Evolutionary conservation across 805 yeast genomes (phyloP), one percentile per base, ranked within the genome.

Genomic region (Candida verbasci): DNA sequence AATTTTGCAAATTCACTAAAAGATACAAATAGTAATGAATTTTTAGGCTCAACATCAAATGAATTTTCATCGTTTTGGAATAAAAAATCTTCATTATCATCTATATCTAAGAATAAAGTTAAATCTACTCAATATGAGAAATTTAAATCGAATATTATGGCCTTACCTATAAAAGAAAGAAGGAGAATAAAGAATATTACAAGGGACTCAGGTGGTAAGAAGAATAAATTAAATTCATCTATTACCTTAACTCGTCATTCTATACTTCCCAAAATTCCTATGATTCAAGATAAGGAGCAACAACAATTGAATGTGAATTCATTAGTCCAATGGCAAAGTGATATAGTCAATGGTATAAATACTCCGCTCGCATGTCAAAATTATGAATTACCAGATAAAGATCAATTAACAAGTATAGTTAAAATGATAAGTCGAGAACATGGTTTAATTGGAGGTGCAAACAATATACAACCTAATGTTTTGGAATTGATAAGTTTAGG

Each of bases 241-340:
- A 74, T 82, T 36, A 74, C 86, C 1, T 71, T 80, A 50, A 80
- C 86, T 1, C 69, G 91, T 55, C 82, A 83, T 50, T 76, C 86
- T 0, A 62, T 80, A 52, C 68, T 82, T 34, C 97, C 97, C 1
- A 85, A 84, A 49, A 80, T 91, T 16, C 98, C 98, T 3, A 78
- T 81, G 53, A 79, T 75, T 26, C 74, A 72, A 38, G 76, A 68
- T 37, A 63, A 59, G 39, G 71, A 61, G 37, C 68, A 67, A 42
- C 72, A 63, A 43, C 72, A 58, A 41, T 46, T 58, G 33, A 70
- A 64, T 37, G 71, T 65, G 20, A 66, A 64, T 37, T 76, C 75
- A 46, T 73, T 86, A 23, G 73, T 80, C 21, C 82, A 82, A 47
- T 88, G 96, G 91, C 86, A 94, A 16, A 96, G 89, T 56, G 97